phyloP scores from a whole-genome alignment of 305 asterid species.

The Salvia sclarea region DNA sequence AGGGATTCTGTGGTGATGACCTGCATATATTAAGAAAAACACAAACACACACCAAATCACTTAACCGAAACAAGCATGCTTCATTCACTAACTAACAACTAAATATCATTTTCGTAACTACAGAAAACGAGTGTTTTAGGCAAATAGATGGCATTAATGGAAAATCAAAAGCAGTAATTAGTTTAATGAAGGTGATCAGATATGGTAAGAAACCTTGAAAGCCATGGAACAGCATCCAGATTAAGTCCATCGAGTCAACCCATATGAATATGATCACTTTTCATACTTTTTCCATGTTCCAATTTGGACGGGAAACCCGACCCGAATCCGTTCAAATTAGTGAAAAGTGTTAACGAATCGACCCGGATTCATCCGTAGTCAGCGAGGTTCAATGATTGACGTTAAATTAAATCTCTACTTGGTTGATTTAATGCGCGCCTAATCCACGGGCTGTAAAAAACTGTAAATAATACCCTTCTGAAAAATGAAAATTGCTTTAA shows the following conservation, averaged over 20 bases:
- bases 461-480: too few species aligned
- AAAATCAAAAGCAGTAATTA: neutral
- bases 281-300: neutral
- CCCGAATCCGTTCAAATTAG: neutral
- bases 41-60: constrained; percentile 4
- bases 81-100: too few species aligned
- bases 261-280: neutral
- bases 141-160: neutral
- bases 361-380: too few species aligned
- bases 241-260: constrained; percentile 1
- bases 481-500: too few species aligned
- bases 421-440: too few species aligned
- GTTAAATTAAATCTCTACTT: too few species aligned
- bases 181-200: neutral
- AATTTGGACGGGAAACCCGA: neutral
- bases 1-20: constrained; percentile 88
- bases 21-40: constrained; percentile 45
- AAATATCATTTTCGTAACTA: neutral
- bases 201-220: constrained; percentile 22
- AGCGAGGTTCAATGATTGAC: too few species aligned
- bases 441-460: too few species aligned
- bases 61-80: neutral
- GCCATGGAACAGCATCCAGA: constrained; percentile 1
- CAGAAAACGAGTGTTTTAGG: neutral
- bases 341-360: too few species aligned